Evolutionary conservation across 345 rosid species (phyloP).

Genomic region (Erucastrum elatum): DNA sequence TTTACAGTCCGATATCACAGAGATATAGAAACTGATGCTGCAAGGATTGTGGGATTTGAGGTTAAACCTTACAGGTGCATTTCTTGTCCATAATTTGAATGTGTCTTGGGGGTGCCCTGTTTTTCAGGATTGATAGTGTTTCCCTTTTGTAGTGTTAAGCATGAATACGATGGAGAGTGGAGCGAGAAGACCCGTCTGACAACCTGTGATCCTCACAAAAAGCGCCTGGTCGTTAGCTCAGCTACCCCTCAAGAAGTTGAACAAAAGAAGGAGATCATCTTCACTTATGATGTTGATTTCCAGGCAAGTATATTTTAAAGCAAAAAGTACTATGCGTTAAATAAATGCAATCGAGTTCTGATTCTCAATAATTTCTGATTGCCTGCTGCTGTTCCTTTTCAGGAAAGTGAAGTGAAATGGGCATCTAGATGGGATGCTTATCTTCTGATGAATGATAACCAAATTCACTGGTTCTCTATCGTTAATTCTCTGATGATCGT

Average conservation of each 20-base stretch:
- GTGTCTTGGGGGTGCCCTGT: background rate
- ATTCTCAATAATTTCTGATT: constrained; percentile 7
- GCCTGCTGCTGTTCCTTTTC: constrained; percentile 26
- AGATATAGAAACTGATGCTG: constrained; percentile 67
- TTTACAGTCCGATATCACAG: constrained; percentile 86
- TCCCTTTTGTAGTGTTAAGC: constrained; percentile 60
- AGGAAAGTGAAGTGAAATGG: constrained; percentile 92
- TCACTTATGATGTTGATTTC: constrained; percentile 91
- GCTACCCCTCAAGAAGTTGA: constrained; percentile 93
- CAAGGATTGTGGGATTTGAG: constrained; percentile 97
- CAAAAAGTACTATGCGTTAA: constrained; percentile 7
- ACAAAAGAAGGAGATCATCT: constrained; percentile 72
- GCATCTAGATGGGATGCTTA: constrained; percentile 92
- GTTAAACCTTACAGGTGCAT: constrained; percentile 86
- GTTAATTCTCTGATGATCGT: constrained; percentile 87
- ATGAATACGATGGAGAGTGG: constrained; percentile 86
- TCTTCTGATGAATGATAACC: constrained; percentile 79
- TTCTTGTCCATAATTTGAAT: background rate
- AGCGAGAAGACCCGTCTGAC: constrained; percentile 67
- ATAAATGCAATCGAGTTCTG: background rate
- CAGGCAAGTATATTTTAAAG: constrained; percentile 41
- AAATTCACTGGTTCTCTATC: constrained; percentile 83
- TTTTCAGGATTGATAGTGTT: constrained; percentile 11
- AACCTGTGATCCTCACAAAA: constrained; percentile 85
- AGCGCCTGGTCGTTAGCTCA: constrained; percentile 77